Percentiles rank a stretch among this genome's conserved stretches.
phyloP scores from a whole-genome alignment of 148 eudicot species.

The Vaccinium vitisidaea region DNA sequence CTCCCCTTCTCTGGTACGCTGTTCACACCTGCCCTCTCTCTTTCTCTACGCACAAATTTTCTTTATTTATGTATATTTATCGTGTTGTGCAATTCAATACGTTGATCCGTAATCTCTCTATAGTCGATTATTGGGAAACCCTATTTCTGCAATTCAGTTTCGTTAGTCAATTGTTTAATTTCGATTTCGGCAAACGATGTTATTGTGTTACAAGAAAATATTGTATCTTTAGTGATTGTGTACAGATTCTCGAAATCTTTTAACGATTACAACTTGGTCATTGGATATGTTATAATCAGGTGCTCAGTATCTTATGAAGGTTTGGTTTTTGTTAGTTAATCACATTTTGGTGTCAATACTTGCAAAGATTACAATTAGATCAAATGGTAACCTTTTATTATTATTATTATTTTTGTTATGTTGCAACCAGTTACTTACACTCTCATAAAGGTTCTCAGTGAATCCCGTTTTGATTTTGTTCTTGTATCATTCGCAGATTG shows the following conservation, averaged over 20 bases:
- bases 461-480: not conserved
- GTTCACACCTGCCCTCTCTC: not conserved
- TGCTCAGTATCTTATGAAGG: not conserved
- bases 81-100: not conserved
- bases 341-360: not conserved
- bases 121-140: not conserved
- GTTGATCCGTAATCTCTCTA: not conserved
- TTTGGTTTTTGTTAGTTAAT: not conserved
- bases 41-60: constrained; percentile 1
- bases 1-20: constrained; percentile 3
- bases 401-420: no score
- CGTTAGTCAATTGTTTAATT: not conserved
- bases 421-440: not conserved
- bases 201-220: not conserved
- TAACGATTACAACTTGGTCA: not conserved
- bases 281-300: not conserved
- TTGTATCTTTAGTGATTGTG: not conserved
- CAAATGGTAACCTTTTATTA: not conserved
- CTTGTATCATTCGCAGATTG: not conserved
- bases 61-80: not conserved
- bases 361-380: not conserved
- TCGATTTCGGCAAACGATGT: not conserved
- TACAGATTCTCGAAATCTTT: not conserved
- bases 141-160: not conserved
- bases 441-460: not conserved